Conservation (phyloP, 2,329 filamentous ascomycete species). For the Penicillium sumatraense region DNA sequence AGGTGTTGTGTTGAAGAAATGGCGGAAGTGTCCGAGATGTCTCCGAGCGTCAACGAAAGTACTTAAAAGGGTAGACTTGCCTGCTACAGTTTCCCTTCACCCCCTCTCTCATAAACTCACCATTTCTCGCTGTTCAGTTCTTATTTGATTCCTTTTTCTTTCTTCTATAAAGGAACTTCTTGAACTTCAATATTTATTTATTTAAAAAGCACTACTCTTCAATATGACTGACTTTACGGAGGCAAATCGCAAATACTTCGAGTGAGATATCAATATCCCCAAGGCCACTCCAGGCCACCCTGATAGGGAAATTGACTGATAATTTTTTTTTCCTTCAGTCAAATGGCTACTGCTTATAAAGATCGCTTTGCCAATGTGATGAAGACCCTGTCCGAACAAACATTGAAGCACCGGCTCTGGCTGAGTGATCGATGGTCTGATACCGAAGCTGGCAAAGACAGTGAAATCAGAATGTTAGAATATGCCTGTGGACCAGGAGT, state of each 20-base stretch:
- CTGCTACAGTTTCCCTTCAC: neutral
- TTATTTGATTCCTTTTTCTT: neutral
- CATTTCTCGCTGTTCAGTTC: no score
- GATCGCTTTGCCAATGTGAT: constrained; percentile 59
- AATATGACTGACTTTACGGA: constrained; percentile 42
- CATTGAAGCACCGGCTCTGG: constrained; percentile 61
- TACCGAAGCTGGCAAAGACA: constrained; percentile 32
- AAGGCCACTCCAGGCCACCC: no score
- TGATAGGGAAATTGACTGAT: neutral
- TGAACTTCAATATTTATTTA: no score
- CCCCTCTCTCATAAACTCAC: neutral
- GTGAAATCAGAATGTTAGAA: constrained; percentile 63
- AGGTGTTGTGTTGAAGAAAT: neutral
- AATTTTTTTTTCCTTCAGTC: constrained; percentile 39
- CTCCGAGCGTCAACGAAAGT: constrained; percentile 29
- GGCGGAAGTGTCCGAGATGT: constrained; percentile 39
- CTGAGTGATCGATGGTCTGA: constrained; percentile 62
- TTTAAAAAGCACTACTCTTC: neutral
- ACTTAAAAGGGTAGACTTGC: neutral
- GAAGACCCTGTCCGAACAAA: constrained; percentile 58
- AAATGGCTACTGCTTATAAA: constrained; percentile 62
- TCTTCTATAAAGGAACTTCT: neutral
- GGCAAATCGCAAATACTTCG: constrained; percentile 44
- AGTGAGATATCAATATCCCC: constrained; percentile 47
- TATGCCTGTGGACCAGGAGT: constrained; percentile 77